Evolutionary conservation across 73 alveolate species (phyloP).

Genomic region (Paraurostyla sp.): DNA sequence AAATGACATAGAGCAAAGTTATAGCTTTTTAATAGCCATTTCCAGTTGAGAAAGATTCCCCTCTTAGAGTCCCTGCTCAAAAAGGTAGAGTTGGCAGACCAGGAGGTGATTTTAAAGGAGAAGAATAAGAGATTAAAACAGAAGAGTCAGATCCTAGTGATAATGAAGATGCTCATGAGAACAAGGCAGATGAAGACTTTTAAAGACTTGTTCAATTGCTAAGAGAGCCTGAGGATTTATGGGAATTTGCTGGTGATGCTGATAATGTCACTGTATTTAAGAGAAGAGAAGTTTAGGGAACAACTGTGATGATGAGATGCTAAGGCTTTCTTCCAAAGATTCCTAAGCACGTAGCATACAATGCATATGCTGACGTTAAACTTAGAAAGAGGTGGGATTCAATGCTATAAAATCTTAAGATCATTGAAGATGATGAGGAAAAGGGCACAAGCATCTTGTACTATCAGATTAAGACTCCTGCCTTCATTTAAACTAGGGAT

Average conservation of each 20-base stretch:
- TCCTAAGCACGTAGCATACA: slow-evolving; percentile 9
- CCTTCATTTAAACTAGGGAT: slow-evolving; percentile 29
- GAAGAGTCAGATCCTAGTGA: background rate
- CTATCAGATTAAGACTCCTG: background rate
- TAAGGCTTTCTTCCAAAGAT: slow-evolving; percentile 13
- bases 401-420: background rate
- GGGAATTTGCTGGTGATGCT: background rate
- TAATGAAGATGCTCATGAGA: background rate
- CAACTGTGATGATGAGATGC: background rate
- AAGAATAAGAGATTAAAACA: background rate
- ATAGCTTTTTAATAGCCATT: background rate
- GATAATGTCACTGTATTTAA: slow-evolving; percentile 9
- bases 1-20: background rate
- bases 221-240: background rate
- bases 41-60: background rate
- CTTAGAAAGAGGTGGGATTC: slow-evolving; percentile 32
- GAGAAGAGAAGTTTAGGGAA: background rate
- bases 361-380: background rate
- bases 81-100: background rate
- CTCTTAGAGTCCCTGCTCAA: background rate
- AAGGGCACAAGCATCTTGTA: background rate
- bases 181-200: slow-evolving; percentile 7
- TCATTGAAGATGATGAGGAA: slow-evolving; percentile 34
- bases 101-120: background rate
- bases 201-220: background rate